Base-by-base conservation (phyloP, 2,329 filamentous ascomycete genomes). In the Rhinocladiella similis region DNA sequence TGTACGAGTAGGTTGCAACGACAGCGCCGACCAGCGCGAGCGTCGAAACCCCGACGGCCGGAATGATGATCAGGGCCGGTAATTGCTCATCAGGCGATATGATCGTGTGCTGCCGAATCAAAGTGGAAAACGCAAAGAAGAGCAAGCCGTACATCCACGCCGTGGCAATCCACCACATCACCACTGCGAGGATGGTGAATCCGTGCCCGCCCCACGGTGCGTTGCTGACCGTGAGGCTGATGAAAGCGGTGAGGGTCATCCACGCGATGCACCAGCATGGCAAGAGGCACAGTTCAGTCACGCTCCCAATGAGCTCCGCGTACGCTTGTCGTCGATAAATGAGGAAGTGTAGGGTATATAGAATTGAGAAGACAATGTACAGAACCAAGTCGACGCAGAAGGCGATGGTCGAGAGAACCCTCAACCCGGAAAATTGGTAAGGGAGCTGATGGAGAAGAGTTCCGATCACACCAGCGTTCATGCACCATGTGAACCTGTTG, bases 181-280 rank as follows among this genome's bases (percentile, higher is more conserved):
- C 62, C 56, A 70, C 73, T 4, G 69, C 65, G 19, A 66, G 61
- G 7, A 73, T 38, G 3, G 68, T 67, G 62, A 65, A 67, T 10
- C 63, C 60, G 12, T 52, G 47, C 16, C 65, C 63, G 59, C 68
- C 71, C 50, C 69, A 67, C 33, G 65, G 1, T 66, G 63, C 36
- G 61, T 83, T 64, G 93, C 80, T 38, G 84, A 95, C 85, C 56
- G 72, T 67, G 13, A 73, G 61, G 27, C 68, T 65, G 46, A 73
- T 70, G 3, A 67, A 65, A 5, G 68, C 69, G 10, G 54, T 53
- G 12, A 64, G 45, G 2, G 60, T 62, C 57, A 62, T 49, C 51
- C 68, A 72, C 1, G 71, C 66, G 54, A 76, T 73, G 22, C 66
- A 63, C 50, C 74, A 69, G 63, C 71, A 74, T 20, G 72, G 62